Percentiles rank a stretch among this genome's conserved stretches.
Evolutionary conservation across 2,329 filamentous ascomycete genomes (phyloP).

Genomic region (Aureobasidium sp.): DNA sequence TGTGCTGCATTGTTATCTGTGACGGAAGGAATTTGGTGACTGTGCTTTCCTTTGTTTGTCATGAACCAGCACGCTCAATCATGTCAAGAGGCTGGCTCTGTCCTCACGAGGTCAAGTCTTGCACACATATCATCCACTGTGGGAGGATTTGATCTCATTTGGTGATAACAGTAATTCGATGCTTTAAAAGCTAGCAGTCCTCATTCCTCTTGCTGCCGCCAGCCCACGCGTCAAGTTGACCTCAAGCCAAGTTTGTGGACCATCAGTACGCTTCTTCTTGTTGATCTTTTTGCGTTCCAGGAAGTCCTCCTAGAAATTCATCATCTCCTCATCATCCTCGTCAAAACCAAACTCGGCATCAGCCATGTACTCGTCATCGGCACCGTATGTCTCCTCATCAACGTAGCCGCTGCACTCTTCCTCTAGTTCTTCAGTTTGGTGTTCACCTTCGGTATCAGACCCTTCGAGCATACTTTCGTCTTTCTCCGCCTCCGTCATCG

Average conservation of each 20-base stretch:
- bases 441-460: neutral
- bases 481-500: neutral
- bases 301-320: neutral
- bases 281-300: neutral
- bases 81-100: neutral
- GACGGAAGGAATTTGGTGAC: neutral
- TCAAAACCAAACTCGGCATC: neutral
- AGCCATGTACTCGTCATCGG: neutral
- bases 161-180: too few species aligned
- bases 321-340: neutral
- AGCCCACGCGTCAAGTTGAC: neutral
- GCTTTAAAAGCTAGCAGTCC: neutral
- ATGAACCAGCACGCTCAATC: neutral
- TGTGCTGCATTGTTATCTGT: neutral
- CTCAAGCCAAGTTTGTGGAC: neutral
- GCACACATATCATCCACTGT: neutral
- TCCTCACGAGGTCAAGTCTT: too few species aligned
- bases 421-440: neutral
- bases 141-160: neutral
- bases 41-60: neutral
- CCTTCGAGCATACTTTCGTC: neutral
- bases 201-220: neutral
- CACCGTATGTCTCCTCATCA: neutral
- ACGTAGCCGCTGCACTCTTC: slow-evolving; percentile 2
- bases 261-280: neutral